phyloP scores from a whole-genome alignment of 2,329 filamentous ascomycete genomes.

The Pseudogymnoascus sp. region DNA sequence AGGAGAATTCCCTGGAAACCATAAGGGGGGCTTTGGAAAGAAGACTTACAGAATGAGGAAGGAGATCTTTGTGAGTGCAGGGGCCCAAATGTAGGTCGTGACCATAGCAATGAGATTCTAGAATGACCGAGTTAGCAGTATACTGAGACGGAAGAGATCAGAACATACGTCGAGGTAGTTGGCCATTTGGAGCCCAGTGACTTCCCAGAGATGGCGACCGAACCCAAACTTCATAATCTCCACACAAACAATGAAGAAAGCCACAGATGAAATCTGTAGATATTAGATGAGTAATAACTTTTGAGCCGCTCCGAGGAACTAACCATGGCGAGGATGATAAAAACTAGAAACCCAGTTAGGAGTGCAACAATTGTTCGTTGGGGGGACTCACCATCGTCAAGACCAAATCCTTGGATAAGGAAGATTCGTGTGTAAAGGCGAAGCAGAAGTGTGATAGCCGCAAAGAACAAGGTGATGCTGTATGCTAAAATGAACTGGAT shows the following conservation, averaged over 20 bases:
- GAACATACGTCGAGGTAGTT: slow-evolving; percentile 2
- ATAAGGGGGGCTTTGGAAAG: background rate
- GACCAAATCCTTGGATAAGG: background rate
- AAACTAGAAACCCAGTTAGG: background rate
- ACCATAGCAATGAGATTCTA: slow-evolving; percentile 4
- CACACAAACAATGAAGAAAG: slow-evolving; percentile 1
- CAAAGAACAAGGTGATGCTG: background rate
- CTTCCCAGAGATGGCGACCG: slow-evolving; percentile 1
- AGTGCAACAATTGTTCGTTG: background rate
- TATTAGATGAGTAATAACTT: background rate
- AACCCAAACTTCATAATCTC: slow-evolving; percentile 2
- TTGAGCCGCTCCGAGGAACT: background rate
- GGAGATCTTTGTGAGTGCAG: slow-evolving; percentile 6
- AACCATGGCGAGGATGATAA: slow-evolving; percentile 7
- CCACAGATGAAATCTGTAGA: background rate
- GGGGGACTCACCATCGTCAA: background rate
- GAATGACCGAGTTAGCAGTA: background rate
- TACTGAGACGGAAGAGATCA: background rate
- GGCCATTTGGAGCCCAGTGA: background rate
- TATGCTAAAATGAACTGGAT: background rate
- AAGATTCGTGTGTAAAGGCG: background rate
- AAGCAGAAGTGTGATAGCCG: background rate
- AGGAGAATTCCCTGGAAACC: background rate
- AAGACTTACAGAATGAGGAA: slow-evolving; percentile 1
- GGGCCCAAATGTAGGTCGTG: slow-evolving; percentile 4